Evolutionary conservation across 140 eudicot genomes (phyloP).

Genomic region (Ambrosia hybrid): DNA sequence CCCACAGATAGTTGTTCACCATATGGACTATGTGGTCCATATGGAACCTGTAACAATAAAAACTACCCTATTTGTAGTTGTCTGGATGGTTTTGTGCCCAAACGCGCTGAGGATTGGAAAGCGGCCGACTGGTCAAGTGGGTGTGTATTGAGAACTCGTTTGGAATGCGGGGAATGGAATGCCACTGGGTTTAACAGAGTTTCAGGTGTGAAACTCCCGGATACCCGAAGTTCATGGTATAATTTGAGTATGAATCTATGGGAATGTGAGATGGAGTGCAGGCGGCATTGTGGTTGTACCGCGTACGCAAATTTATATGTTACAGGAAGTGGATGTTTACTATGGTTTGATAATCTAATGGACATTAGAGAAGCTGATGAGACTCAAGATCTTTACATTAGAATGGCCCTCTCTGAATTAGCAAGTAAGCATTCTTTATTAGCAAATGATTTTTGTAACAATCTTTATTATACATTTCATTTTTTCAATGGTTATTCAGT

Average conservation of each 20-base stretch:
- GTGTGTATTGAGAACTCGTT: conserved; percentile 11
- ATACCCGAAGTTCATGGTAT: conserved; percentile 18
- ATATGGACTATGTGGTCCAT: conserved; percentile 29
- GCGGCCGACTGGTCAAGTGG: conserved; percentile 29
- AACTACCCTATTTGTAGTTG: conserved; percentile 33
- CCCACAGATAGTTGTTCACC: conserved; percentile 16
- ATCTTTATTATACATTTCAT: not conserved
- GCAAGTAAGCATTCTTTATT: not conserved
- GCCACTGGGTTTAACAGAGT: conserved; percentile 10
- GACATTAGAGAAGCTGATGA: conserved; percentile 32
- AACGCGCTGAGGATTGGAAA: conserved; percentile 22
- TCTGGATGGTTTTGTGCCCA: conserved; percentile 32
- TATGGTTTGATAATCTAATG: conserved; percentile 43
- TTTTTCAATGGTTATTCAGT: not conserved
- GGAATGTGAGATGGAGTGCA: conserved; percentile 44
- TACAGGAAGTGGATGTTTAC: conserved; percentile 35
- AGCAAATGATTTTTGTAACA: not conserved
- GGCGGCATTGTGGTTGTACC: conserved; percentile 41
- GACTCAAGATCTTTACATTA: conserved; percentile 43
- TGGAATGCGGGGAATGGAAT: conserved; percentile 15
- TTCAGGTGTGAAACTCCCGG: conserved; percentile 24
- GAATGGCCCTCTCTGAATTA: conserved; percentile 21
- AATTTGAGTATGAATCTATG: conserved; percentile 13
- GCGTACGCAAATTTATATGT: conserved; percentile 45
- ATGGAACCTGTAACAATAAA: conserved; percentile 27